A percentile compares a stretch with the other conserved stretches of the same genome.
These are phyloP conservation scores for Gossypium davidsonii DNA, from an alignment of 441 rosid genomes.

Conservation along the genomic window DNA sequence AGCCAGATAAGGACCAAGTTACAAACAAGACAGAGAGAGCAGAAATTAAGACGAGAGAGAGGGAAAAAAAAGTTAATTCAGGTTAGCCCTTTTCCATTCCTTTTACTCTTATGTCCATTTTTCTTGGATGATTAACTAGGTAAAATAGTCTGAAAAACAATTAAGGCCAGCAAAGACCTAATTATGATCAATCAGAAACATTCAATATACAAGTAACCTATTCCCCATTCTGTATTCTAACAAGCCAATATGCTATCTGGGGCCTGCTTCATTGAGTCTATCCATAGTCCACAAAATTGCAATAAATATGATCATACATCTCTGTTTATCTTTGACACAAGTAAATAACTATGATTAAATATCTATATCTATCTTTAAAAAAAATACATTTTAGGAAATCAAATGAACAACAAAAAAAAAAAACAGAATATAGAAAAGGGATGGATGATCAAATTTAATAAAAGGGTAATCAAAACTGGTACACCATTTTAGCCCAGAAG, in stretches of 20 bases:
- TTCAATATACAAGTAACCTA: not conserved
- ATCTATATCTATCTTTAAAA: not conserved
- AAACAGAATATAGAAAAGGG: not conserved
- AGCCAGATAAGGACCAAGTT: not conserved
- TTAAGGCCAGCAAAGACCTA: not conserved
- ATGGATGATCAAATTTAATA: not conserved
- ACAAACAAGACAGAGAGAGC: not conserved
- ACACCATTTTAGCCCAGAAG: not conserved
- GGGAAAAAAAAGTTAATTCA: not conserved
- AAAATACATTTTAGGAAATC: not conserved
- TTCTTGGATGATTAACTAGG: not conserved
- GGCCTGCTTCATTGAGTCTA: not conserved
- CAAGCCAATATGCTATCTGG: constrained; percentile 2
- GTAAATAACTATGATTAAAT: not conserved
- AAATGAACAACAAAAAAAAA: not conserved
- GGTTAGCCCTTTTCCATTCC: not conserved
- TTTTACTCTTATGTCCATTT: not conserved
- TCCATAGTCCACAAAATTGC: not conserved
- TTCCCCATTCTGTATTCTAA: not conserved
- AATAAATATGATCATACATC: not conserved
- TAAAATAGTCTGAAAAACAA: not conserved
- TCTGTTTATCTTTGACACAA: not conserved
- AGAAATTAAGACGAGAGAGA: constrained; percentile 1
- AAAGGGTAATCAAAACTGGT: not conserved
- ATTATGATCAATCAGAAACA: not conserved